These are phyloP conservation scores for Colletotrichum sidae DNA, from an alignment of 2,329 filamentous ascomycete species.

Conservation along the genomic window DNA sequence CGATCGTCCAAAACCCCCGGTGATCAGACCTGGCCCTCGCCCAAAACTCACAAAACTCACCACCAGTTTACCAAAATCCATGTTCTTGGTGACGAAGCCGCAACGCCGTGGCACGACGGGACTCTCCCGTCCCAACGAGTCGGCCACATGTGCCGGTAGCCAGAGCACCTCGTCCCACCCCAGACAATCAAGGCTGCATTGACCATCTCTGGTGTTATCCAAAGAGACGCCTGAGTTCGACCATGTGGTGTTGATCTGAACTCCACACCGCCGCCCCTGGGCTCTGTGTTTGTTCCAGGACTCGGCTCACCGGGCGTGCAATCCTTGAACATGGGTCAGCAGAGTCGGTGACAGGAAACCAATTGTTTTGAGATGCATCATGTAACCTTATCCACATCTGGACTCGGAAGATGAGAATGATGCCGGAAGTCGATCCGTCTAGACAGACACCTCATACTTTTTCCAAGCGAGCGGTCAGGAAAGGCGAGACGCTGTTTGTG, in stretches of 20 bases:
- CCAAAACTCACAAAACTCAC: conserved; percentile 7
- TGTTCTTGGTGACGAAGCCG: neutral
- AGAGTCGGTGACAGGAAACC: conserved; percentile 2
- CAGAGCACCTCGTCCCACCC: conserved; percentile 2
- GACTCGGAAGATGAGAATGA: neutral
- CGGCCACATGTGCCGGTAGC: conserved; percentile 22
- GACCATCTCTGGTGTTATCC: conserved; percentile 17
- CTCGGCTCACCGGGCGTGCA: conserved; percentile 10
- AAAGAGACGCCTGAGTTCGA: conserved; percentile 25
- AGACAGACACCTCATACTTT: too few relatives aligned
- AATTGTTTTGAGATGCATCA: neutral
- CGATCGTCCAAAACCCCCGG: conserved; percentile 32
- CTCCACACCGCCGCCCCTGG: conserved; percentile 14
- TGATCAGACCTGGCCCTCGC: conserved; percentile 13
- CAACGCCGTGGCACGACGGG: neutral
- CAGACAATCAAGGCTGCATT: conserved; percentile 27
- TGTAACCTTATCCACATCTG: conserved; percentile 1
- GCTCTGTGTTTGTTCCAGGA: neutral
- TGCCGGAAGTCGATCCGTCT: neutral
- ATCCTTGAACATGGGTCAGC: conserved; percentile 19
- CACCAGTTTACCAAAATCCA: neutral
- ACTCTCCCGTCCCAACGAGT: conserved; percentile 14
- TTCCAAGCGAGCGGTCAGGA: too few relatives aligned
- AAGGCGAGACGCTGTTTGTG: too few relatives aligned
- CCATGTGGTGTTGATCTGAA: conserved; percentile 29